Conservation (phyloP, 495 filamentous ascomycete genomes). For the Saxispiralis lemnorum region DNA sequence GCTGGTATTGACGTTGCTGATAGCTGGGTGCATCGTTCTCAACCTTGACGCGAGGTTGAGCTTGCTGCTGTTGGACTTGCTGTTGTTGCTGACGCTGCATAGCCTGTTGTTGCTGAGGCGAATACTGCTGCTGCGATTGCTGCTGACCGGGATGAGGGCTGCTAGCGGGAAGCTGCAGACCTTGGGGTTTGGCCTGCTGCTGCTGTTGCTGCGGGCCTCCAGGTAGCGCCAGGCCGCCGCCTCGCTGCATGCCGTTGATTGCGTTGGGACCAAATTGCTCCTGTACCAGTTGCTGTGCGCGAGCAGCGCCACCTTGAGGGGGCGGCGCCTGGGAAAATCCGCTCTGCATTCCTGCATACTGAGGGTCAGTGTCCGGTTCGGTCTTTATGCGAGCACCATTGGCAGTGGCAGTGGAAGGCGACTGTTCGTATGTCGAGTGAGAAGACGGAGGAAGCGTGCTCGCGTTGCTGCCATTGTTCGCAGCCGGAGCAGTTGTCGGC, state of each 20-base stretch:
- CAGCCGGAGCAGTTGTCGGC: not conserved
- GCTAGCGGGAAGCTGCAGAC: constrained; percentile 26
- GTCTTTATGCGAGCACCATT: constrained; percentile 46
- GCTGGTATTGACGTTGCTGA: constrained; percentile 18
- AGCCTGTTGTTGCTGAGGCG: constrained; percentile 25
- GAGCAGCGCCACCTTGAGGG: constrained; percentile 30
- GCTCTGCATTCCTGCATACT: constrained; percentile 12
- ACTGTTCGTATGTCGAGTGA: constrained; percentile 2
- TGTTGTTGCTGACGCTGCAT: constrained; percentile 24
- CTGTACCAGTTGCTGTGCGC: constrained; percentile 49
- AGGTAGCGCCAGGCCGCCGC: constrained; percentile 22
- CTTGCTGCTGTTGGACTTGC: constrained; percentile 18
- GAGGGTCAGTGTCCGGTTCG: constrained; percentile 34
- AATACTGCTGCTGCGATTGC: constrained; percentile 28
- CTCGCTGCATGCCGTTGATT: constrained; percentile 11
- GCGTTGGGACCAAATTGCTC: constrained; percentile 54
- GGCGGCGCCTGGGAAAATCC: constrained; percentile 24
- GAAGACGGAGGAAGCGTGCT: constrained; percentile 4
- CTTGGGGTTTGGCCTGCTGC: constrained; percentile 16
- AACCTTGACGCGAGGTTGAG: constrained; percentile 15
- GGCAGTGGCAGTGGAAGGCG: not conserved
- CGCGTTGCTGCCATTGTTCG: constrained; percentile 1
- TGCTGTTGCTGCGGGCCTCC: constrained; percentile 30
- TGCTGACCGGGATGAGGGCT: constrained; percentile 20
- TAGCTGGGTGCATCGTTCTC: constrained; percentile 9